Base-by-base conservation (phyloP, 768 basidiomycete genomes). In the Kwoniella sp. region DNA sequence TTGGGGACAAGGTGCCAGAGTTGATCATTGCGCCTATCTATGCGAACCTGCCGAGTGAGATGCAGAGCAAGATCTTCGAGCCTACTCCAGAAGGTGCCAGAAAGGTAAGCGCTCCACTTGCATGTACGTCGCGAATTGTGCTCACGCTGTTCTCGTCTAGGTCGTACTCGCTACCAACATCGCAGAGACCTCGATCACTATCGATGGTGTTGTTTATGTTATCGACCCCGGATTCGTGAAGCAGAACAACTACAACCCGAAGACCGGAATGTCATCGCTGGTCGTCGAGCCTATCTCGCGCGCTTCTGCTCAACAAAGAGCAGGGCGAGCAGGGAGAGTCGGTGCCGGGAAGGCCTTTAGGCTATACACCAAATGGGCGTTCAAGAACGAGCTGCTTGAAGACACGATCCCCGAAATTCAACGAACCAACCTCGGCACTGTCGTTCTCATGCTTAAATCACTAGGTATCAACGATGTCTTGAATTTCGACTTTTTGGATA, bases 1-100 rank as follows among this genome's bases (percentile, higher is more conserved):
- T 99, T 0, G 94, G 94, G 22, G 97, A 98, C 83, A 97, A 98
- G 82, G 90, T 98, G 52, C 86, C 87, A 5, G 96, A 99, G 74
- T 85, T 99, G 51, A 88, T 98, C 63, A 86, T 99, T 65, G 97
- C 94, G 75, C 96, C 96, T 2, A 99, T 99, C 66, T 99, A 99
- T 75, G 96, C 96, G 68, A 98, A 96, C 79, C 82, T 99, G n/a
- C 96, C 96, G 0, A 94, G 92, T 72, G 96, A 99, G 67, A 94
- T 99, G 94, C 96, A 99, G 79, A 90, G 93, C 38, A 96, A 97
- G 83, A 99, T 99, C 62, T 99, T 99, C 81, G 96, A 99, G 81
- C 95, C 96, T 0, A 99, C 96, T 4, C 96, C 95, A 0, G 90
- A 91, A 59, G 93, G 93, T 22, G 92, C 96, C 28, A 85, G 96